Base-by-base conservation (phyloP, 495 filamentous ascomycete species). In the Evernia prunastri region DNA sequence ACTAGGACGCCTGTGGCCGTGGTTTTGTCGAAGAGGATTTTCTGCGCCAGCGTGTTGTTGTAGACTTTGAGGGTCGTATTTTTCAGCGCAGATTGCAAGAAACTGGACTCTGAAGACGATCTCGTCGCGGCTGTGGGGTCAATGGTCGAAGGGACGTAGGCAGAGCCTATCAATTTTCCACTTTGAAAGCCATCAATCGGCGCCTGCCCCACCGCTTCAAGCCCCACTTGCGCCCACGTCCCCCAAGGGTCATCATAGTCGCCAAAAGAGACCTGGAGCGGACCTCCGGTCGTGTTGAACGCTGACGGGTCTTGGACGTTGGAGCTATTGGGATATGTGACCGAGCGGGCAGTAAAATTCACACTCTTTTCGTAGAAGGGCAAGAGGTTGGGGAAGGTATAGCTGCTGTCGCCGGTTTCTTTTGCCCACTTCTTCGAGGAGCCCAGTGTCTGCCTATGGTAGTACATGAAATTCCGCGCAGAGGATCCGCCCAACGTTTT, bases 391-490 rank as follows among this genome's bases (percentile, higher is more conserved):
- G 82, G 76, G 43, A 77, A 88, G 11, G 72, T 73, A 64, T 84
- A 89, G 60, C 73, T 79, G 1, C 75, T 40, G 66, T 88, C 85
- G 54, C 79, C 77, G 4, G 86, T 81, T 1, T 67, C 59, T 33
- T 83, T 76, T 2, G 85, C 85, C 85, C 85, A 88, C 67, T 74
- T 69, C 18, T 84, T 70, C 62, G 78, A 76, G 4, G 81, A 70
- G 0, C 75, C 78, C 10, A 66, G 66, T 1, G 77, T 81, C 63
- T 77, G 77, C 73, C 81, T 69, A 33, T 72, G 70, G 23, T 71
- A 73, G 33, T 58, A 53, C 67, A 73, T 56, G 51, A 62, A 71
- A 56, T 72, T 74, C 23, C 70, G 56, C 13, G 67, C 71, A 53
- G 70, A 71, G 15, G 63, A 64, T 10, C 62, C 73, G 39, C 58